phyloP scores from a whole-genome alignment of 495 filamentous ascomycete genomes.

The Haplographium delicatum region DNA sequence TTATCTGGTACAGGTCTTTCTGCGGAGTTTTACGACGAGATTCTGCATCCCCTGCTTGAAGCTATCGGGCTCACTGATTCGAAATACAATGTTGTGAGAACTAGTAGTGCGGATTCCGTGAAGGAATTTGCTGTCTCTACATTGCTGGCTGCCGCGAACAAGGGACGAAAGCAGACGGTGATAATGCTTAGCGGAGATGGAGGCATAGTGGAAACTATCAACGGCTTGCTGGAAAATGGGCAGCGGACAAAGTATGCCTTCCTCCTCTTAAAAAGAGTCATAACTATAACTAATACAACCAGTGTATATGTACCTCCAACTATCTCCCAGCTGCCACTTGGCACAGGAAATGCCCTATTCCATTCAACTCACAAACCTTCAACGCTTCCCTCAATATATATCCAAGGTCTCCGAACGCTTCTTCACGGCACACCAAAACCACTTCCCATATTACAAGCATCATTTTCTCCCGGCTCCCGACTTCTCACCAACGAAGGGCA shows the following conservation, averaged over 20 bases:
- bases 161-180: constrained; percentile 50
- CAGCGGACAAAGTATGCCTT: constrained; percentile 12
- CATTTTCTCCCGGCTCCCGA: constrained; percentile 61
- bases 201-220: constrained; percentile 72
- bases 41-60: constrained; percentile 54
- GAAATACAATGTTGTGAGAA: constrained; percentile 48
- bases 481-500: constrained; percentile 40
- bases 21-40: constrained; percentile 44
- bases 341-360: constrained; percentile 87
- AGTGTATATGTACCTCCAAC: constrained; percentile 38
- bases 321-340: constrained; percentile 66
- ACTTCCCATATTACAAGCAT: constrained; percentile 52
- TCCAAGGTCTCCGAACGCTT: constrained; percentile 49
- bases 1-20: constrained; percentile 65
- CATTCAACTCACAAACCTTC: constrained; percentile 51
- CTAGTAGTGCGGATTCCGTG: constrained; percentile 53
- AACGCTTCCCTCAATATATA: constrained; percentile 16
- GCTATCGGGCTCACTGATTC: constrained; percentile 34
- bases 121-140: constrained; percentile 48
- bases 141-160: constrained; percentile 43
- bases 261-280: neutral
- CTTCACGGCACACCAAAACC: constrained; percentile 42
- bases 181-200: constrained; percentile 84
- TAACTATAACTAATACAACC: neutral
- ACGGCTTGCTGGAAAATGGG: constrained; percentile 42